These are phyloP conservation scores for Rheum nobile DNA, from an alignment of 148 eudicot species.

Conservation along the genomic window DNA sequence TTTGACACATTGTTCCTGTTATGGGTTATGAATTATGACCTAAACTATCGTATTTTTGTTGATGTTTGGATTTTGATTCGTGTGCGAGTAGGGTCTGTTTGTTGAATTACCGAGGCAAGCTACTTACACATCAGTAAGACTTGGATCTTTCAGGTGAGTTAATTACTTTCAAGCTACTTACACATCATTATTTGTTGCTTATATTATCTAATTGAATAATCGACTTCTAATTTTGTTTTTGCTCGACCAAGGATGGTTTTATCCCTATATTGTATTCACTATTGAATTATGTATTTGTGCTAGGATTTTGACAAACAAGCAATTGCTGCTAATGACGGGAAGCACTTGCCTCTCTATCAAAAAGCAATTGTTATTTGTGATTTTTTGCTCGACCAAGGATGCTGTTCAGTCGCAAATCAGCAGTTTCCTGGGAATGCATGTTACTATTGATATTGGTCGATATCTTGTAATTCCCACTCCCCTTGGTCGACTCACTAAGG, in stretches of 20 bases:
- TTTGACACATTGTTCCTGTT: background rate
- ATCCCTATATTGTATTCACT: background rate
- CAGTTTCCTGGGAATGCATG: too few relatives aligned
- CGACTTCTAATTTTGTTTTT: background rate
- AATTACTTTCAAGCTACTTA: background rate
- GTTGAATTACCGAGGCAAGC: slow-evolving; percentile 58
- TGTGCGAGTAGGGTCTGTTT: slow-evolving; percentile 35
- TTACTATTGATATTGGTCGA: too few relatives aligned
- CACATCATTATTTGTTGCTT: background rate
- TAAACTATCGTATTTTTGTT: background rate
- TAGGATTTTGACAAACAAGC: slow-evolving; percentile 42
- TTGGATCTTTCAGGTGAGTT: slow-evolving; percentile 46
- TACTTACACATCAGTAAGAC: slow-evolving; percentile 46
- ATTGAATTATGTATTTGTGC: background rate
- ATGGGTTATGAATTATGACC: background rate
- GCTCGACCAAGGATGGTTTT: background rate
- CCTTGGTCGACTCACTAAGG: too few relatives aligned
- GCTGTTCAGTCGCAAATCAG: too few relatives aligned
- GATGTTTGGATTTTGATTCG: too few relatives aligned
- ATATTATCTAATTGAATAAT: background rate
- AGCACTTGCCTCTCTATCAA: slow-evolving; percentile 46
- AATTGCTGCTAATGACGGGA: slow-evolving; percentile 36
- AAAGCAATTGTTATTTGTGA: too few relatives aligned
- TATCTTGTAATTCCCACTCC: too few relatives aligned
- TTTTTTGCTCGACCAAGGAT: too few relatives aligned